Conservation (phyloP, 208 protist genomes). For the Trypanosoma boissoni region DNA sequence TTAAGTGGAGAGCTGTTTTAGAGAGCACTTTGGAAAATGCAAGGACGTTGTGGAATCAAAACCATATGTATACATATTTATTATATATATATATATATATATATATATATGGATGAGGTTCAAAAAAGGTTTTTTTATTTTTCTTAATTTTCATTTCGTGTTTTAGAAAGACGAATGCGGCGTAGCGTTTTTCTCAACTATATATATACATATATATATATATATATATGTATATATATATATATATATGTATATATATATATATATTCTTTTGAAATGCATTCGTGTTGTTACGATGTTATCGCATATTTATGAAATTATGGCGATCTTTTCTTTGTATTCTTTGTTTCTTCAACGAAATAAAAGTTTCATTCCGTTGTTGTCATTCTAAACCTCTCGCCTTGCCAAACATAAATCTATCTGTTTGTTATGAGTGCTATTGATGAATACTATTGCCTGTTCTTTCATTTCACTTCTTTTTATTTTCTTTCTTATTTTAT, state of each 20-base stretch:
- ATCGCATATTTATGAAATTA: no score
- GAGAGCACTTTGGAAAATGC: no score
- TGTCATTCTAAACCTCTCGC: no score
- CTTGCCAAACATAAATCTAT: no score
- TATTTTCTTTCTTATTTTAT: slow-evolving; percentile 18
- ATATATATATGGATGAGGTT: slow-evolving; percentile 2
- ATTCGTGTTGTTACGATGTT: no score
- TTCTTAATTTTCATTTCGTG: slow-evolving; percentile 2
- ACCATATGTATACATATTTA: background rate
- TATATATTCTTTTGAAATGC: no score
- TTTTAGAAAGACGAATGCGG: background rate
- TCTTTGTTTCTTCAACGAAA: slow-evolving; percentile 17
- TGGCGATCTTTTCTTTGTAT: slow-evolving; percentile 19
- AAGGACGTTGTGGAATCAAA: no score
- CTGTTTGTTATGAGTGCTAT: slow-evolving; percentile 3
- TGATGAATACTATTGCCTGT: background rate
- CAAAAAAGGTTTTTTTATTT: slow-evolving; percentile 6
- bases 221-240: background rate
- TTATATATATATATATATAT: slow-evolving; percentile 12
- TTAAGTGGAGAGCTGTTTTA: no score
- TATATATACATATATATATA: slow-evolving; percentile 13
- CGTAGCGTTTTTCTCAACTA: background rate
- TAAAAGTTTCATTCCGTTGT: background rate
- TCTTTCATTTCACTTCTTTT: slow-evolving; percentile 19
- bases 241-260: background rate